These are phyloP conservation scores for Camellia japonica DNA, from an alignment of 148 eudicot species.

Conservation along the genomic window DNA sequence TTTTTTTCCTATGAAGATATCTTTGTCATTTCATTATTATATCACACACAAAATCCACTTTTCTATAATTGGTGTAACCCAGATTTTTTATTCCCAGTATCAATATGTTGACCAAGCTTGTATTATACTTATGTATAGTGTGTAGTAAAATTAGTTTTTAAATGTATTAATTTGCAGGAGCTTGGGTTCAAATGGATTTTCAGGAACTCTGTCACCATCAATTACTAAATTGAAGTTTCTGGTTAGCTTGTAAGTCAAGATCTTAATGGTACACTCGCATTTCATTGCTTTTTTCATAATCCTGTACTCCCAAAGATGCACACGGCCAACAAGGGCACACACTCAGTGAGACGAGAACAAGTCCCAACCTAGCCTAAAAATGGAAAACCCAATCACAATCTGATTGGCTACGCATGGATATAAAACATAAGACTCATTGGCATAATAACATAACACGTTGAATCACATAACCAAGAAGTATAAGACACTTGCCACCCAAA, in stretches of 20 bases:
- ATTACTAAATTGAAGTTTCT: slow-evolving; percentile 70
- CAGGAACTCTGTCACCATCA: slow-evolving; percentile 76
- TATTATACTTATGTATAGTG: background rate
- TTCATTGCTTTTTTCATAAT: background rate
- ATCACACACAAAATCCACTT: background rate
- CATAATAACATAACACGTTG: too few relatives aligned
- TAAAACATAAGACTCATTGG: too few relatives aligned
- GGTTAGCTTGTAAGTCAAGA: slow-evolving; percentile 64
- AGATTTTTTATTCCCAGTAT: background rate
- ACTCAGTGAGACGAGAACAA: too few relatives aligned
- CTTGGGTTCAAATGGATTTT: slow-evolving; percentile 69
- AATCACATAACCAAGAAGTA: too few relatives aligned
- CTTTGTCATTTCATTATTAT: background rate
- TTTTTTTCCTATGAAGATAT: background rate
- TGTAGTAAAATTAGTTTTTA: background rate
- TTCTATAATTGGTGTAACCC: background rate
- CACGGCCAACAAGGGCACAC: too few relatives aligned
- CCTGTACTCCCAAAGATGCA: background rate
- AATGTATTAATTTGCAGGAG: slow-evolving; percentile 50
- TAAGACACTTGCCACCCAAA: too few relatives aligned
- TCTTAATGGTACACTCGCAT: background rate
- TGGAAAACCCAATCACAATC: too few relatives aligned
- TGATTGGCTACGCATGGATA: too few relatives aligned
- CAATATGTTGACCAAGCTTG: background rate
- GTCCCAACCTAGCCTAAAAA: too few relatives aligned